Base-by-base conservation (phyloP, 805 yeast species). In the Novakomyces olei region DNA sequence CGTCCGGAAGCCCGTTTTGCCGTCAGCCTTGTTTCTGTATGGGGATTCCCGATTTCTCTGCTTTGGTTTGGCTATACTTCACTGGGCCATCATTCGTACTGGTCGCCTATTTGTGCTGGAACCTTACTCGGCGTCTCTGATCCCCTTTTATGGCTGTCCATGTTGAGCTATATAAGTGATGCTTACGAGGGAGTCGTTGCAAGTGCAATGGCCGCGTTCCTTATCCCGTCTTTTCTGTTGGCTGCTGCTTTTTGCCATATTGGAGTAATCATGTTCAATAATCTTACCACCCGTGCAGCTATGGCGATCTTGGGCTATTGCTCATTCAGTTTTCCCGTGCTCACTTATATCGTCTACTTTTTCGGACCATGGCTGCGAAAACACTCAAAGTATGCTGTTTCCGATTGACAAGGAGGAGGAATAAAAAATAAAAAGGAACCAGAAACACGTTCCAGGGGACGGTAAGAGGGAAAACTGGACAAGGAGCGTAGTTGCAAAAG, bases 131-230 rank as follows among this genome's bases (percentile, higher is more conserved):
- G 24, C 20, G 32, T 29, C 14, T 23, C 22, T 6, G 32, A 29
- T 29, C 22, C 32, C 4, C 22, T 15, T n/a, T 25, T 29, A 19
- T 29, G 32, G 32, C 9, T 29, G 14, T 17, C 22, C 22, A 29
- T 29, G 32, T 50, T 76, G 43, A 76, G 71, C 51, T 77, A 77
- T 50, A 60, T 77, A 46, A 61, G 77, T 42, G 91, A 77, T 49
- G 58, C 72, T 17, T 77, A 77, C 12, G 33, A 37, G 38, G 42
- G 65, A 33, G 65, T 70, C 46, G 79, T 88, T 2, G 91, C 88
- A 4, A 72, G 83, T 15, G 85, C 81, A 2, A 53, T 73, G 37
- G 78, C 81, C 3, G 80, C 69, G 5, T 29, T 29, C n/a, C 19
- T 25, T 19, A 14, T 29, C 12, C 32, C 32, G 4, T 19, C 22